These are phyloP conservation scores for Mallotus repandus DNA, from an alignment of 441 rosid genomes.

Conservation along the genomic window DNA sequence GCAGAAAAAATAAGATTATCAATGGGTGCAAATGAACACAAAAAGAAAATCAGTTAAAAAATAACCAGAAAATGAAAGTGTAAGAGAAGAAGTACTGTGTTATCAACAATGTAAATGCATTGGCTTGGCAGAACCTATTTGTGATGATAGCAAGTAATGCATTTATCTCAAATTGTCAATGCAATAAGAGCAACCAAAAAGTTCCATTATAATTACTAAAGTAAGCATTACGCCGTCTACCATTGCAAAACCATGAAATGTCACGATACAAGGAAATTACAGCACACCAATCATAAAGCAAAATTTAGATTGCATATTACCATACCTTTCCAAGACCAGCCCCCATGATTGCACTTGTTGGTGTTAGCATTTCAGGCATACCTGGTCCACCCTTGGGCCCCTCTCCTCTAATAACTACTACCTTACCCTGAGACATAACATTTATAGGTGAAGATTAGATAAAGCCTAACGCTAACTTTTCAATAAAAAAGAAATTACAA, in stretches of 20 bases:
- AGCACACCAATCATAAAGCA: not conserved
- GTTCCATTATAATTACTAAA: slow-evolving; percentile 3
- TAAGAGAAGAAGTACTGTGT: not conserved
- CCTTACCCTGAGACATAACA: slow-evolving; percentile 63
- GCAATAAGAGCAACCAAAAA: not conserved
- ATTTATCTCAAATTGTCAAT: not conserved
- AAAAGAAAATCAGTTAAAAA: not conserved
- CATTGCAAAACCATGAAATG: not conserved
- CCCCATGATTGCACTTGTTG: slow-evolving; percentile 98
- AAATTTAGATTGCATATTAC: slow-evolving; percentile 10
- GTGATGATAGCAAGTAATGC: no score
- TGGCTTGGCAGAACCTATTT: no score
- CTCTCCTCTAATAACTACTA: slow-evolving; percentile 87
- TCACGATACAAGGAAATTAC: slow-evolving; percentile 1
- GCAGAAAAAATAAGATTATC: not conserved
- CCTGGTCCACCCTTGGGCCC: slow-evolving; percentile 99
- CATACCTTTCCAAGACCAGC: slow-evolving; percentile 99
- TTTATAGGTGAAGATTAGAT: slow-evolving; percentile 9
- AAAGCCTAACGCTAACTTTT: not conserved
- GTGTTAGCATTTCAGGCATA: slow-evolving; percentile 98
- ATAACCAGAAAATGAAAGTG: not conserved
- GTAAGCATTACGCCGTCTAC: not conserved
- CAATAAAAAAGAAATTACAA: not conserved
- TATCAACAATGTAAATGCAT: not conserved
- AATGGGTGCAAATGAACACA: not conserved